Conservation (phyloP, 2,329 filamentous ascomycete genomes). For the Teratosphaeriaceae sp. region DNA sequence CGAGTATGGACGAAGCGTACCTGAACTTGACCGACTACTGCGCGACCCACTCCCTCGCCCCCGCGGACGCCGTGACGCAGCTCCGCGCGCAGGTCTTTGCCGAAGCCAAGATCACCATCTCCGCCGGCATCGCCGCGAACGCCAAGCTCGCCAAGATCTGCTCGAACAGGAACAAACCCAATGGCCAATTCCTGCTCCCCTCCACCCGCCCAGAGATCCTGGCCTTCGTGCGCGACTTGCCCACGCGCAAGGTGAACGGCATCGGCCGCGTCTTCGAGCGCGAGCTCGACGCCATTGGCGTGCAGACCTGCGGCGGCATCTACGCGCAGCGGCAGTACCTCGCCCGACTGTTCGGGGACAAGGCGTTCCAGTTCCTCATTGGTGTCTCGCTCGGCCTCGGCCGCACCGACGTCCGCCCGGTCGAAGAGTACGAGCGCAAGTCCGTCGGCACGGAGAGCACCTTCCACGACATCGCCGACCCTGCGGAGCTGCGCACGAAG, state of each 20-base stretch:
- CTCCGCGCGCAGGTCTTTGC: constrained; percentile 71
- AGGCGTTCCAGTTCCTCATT: constrained; percentile 80
- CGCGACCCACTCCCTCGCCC: constrained; percentile 55
- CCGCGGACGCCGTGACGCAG: constrained; percentile 68
- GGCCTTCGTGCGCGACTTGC: constrained; percentile 75
- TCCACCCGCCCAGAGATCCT: constrained; percentile 70
- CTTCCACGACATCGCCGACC: constrained; percentile 71
- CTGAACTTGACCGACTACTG: constrained; percentile 90
- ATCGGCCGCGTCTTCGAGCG: constrained; percentile 91
- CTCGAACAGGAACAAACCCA: constrained; percentile 93
- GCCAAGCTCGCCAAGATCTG: constrained; percentile 91
- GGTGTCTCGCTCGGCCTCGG: constrained; percentile 81
- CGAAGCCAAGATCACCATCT: constrained; percentile 77
- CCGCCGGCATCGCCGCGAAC: constrained; percentile 90
- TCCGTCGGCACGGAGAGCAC: constrained; percentile 92
- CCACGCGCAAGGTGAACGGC: constrained; percentile 87
- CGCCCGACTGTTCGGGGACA: constrained; percentile 77
- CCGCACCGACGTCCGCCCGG: constrained; percentile 73
- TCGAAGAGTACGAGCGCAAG: constrained; percentile 85
- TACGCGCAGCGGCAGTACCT: constrained; percentile 69
- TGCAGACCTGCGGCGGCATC: constrained; percentile 85
- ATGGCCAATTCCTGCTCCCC: constrained; percentile 76
- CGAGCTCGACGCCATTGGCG: constrained; percentile 78
- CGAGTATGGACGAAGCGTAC: constrained; percentile 94
- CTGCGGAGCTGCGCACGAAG: constrained; percentile 64